Percentiles rank a stretch among this genome's conserved stretches.
Conservation (phyloP, 1,284 basidiomycete species). For the Kalmanozyma brasiliensis region DNA sequence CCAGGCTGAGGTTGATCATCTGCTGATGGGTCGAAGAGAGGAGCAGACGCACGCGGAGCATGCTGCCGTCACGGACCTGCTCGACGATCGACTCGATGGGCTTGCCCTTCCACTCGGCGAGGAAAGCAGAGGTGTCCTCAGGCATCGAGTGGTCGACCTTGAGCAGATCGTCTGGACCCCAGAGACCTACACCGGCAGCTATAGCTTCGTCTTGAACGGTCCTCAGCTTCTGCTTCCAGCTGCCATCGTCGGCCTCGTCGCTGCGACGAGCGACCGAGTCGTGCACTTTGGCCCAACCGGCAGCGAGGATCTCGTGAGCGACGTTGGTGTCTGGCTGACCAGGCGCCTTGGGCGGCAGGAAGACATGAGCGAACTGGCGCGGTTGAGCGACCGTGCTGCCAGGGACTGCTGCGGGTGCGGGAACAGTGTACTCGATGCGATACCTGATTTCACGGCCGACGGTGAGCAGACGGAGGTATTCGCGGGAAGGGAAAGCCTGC, state of each 20-base stretch:
- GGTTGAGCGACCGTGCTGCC: slow-evolving; percentile 76
- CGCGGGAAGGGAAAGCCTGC: slow-evolving; percentile 91
- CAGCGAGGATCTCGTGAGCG: slow-evolving; percentile 79
- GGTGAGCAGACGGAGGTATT: slow-evolving; percentile 83
- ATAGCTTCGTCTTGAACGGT: slow-evolving; percentile 84
- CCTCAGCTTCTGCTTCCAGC: slow-evolving; percentile 75
- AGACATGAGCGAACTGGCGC: slow-evolving; percentile 61
- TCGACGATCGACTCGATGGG: slow-evolving; percentile 89
- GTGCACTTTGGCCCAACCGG: slow-evolving; percentile 91
- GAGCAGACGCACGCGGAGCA: slow-evolving; percentile 85
- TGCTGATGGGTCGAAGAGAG: slow-evolving; percentile 89
- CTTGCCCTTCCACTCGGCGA: slow-evolving; percentile 90
- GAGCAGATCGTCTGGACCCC: slow-evolving; percentile 78
- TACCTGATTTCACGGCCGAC: slow-evolving; percentile 91
- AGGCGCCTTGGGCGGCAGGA: slow-evolving; percentile 54
- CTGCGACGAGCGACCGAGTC: slow-evolving; percentile 74
- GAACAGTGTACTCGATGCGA: slow-evolving; percentile 77
- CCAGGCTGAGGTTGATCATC: slow-evolving; percentile 74
- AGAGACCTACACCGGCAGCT: slow-evolving; percentile 80
- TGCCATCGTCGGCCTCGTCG: slow-evolving; percentile 73
- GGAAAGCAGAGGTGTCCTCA: slow-evolving; percentile 83
- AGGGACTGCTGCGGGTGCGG: slow-evolving; percentile 74
- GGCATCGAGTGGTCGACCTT: slow-evolving; percentile 81
- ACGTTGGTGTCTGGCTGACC: slow-evolving; percentile 63
- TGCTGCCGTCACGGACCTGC: slow-evolving; percentile 91